Conservation (phyloP, 306 rosid species). For the Ormosia semicastrata region DNA sequence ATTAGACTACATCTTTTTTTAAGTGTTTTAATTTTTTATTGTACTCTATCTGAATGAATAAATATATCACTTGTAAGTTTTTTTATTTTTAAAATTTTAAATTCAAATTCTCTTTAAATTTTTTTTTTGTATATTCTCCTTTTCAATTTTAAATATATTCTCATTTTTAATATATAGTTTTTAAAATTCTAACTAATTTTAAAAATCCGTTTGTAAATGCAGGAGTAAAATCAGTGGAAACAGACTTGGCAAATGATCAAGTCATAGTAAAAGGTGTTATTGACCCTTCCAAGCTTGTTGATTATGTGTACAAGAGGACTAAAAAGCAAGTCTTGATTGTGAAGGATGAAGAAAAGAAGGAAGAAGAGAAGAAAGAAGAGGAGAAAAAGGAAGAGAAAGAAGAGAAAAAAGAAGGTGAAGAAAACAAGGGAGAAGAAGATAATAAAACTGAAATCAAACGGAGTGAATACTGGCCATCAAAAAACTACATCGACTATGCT, state of each 20-base stretch:
- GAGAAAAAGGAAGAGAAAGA: conserved; percentile 27
- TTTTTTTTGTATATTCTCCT: no score
- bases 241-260: conserved; percentile 52
- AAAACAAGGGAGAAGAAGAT: conserved; percentile 37
- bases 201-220: not conserved
- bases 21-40: no score
- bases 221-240: conserved; percentile 79
- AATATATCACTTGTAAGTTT: no score
- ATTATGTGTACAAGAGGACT: conserved; percentile 54
- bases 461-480: conserved; percentile 53
- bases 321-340: conserved; percentile 61
- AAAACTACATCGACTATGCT: conserved; percentile 38
- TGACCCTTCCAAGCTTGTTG: conserved; percentile 56
- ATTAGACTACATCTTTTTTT: no score
- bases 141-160: no score
- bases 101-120: no score
- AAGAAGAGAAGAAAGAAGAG: conserved; percentile 35
- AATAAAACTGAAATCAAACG: conserved; percentile 42
- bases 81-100: no score
- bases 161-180: no score
- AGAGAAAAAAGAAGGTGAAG: conserved; percentile 41
- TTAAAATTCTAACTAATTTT: no score
- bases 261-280: conserved; percentile 65
- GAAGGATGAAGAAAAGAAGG: conserved; percentile 51
- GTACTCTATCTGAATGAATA: no score